These are phyloP conservation scores for Eucalyptus rudis DNA, from an alignment of 345 rosid genomes.

Conservation along the genomic window DNA sequence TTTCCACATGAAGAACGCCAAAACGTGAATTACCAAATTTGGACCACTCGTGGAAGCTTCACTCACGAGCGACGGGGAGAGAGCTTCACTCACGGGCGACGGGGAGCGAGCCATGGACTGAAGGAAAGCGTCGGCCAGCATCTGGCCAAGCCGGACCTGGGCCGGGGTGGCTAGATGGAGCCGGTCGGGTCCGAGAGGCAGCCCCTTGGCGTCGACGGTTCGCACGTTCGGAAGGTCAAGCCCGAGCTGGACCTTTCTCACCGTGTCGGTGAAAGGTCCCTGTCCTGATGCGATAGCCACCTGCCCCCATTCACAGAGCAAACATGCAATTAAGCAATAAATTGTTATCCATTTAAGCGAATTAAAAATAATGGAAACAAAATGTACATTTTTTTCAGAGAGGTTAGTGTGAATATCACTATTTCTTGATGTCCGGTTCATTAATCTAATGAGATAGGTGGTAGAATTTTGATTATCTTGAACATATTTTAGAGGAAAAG, in stretches of 20 bases:
- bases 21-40: neutral
- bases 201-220: conserved; percentile 66
- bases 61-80: too few species aligned
- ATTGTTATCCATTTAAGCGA: neutral
- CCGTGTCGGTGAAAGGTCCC: neutral
- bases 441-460: neutral
- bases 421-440: neutral
- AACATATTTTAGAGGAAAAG: neutral
- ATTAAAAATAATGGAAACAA: neutral
- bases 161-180: conserved; percentile 65
- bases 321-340: neutral
- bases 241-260: conserved; percentile 52
- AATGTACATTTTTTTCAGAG: neutral
- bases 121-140: conserved; percentile 45
- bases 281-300: neutral
- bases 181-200: conserved; percentile 48
- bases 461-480: neutral
- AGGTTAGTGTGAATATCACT: neutral
- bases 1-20: neutral
- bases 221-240: conserved; percentile 34
- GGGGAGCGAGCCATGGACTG: neutral
- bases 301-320: neutral
- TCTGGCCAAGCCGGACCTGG: conserved; percentile 58
- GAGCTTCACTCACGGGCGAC: neutral
- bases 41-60: neutral